Conservation (phyloP, 2,329 filamentous ascomycete genomes). For the Achaetomium macrosporum region DNA sequence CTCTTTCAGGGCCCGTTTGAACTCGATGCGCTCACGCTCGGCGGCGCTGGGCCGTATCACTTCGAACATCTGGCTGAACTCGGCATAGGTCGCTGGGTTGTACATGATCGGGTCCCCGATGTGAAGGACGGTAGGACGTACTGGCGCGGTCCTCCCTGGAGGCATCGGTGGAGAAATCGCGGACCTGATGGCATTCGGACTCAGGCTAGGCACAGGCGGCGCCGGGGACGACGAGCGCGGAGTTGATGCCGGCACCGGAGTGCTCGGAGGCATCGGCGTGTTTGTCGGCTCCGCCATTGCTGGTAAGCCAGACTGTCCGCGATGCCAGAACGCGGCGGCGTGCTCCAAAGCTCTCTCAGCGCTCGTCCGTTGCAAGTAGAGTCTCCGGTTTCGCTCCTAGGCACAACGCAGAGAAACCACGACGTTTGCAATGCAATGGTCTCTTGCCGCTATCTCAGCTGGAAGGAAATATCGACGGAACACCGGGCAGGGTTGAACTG, state of each 20-base stretch:
- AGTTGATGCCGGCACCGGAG: slow-evolving; percentile 27
- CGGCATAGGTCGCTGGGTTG: slow-evolving; percentile 42
- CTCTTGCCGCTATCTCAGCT: background rate
- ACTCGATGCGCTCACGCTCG: slow-evolving; percentile 46
- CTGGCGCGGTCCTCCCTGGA: slow-evolving; percentile 6
- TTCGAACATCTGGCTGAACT: slow-evolving; percentile 40
- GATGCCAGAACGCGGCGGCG: background rate
- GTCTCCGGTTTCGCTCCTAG: background rate
- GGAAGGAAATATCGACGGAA: slow-evolving; percentile 5
- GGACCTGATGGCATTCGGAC: slow-evolving; percentile 20
- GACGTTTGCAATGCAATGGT: background rate
- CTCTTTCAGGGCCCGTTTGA: slow-evolving; percentile 45
- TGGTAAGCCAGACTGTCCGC: too few relatives aligned
- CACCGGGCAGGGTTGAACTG: slow-evolving; percentile 2
- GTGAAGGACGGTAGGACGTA: slow-evolving; percentile 57
- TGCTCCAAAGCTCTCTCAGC: background rate
- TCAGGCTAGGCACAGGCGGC: slow-evolving; percentile 25
- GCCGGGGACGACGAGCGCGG: slow-evolving; percentile 28
- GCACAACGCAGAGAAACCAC: too few relatives aligned
- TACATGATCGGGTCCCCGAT: slow-evolving; percentile 61
- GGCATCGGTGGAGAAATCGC: slow-evolving; percentile 12
- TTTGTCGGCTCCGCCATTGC: slow-evolving; percentile 30
- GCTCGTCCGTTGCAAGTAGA: background rate
- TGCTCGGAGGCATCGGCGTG: slow-evolving; percentile 26
- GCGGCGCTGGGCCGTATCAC: slow-evolving; percentile 45